Evolutionary conservation across 495 filamentous ascomycete species (phyloP).

Genomic region (Xylaria sp.): DNA sequence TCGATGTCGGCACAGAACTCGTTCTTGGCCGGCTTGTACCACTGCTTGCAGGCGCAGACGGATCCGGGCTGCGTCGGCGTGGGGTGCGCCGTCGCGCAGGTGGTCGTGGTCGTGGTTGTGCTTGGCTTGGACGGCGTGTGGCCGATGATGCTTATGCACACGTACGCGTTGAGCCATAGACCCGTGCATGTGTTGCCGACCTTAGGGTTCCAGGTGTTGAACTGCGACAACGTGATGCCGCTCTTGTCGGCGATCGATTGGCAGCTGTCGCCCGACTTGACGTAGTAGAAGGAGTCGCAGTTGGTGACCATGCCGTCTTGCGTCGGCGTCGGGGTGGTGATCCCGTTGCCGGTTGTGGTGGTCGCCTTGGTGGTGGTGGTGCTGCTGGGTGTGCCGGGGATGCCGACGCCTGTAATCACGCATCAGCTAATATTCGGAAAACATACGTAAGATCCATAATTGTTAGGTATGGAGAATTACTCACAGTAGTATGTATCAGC

Average conservation of each 20-base stretch:
- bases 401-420: background rate
- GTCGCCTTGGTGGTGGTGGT: background rate
- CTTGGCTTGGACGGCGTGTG: background rate
- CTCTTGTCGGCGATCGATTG: background rate
- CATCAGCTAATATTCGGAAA: too few relatives aligned
- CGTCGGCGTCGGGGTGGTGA: background rate
- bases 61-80: background rate
- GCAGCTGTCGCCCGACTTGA: background rate
- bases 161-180: background rate
- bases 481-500: background rate
- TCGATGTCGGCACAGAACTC: slow-evolving; percentile 24
- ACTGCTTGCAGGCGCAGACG: background rate
- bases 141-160: background rate
- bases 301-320: background rate
- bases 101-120: background rate
- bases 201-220: background rate
- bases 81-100: background rate
- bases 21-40: slow-evolving; percentile 4
- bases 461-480: too few relatives aligned
- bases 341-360: background rate
- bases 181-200: background rate
- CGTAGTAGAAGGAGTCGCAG: background rate
- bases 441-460: too few relatives aligned
- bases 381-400: background rate
- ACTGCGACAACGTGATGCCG: background rate